Base-by-base conservation (phyloP, 495 filamentous ascomycete genomes). In the Immersiella caudata region DNA sequence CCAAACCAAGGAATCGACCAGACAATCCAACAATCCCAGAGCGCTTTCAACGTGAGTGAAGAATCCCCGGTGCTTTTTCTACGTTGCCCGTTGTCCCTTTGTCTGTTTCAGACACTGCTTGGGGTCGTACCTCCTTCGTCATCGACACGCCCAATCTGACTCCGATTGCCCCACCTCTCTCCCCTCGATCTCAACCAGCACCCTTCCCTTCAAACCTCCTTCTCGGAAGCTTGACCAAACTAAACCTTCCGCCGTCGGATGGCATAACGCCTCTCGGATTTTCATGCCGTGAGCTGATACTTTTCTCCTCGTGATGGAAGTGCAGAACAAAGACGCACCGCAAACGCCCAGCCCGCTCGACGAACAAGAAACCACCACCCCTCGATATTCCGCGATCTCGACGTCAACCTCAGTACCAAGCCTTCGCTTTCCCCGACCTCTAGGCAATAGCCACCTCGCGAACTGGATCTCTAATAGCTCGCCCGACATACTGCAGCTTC, bases 401-500 rank as follows among this genome's bases (percentile, higher is more conserved):
- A 65, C 8, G 62, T 74, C 57, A 25, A 64, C 73, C 50, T 79
- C 81, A 20, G 68, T 75, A 24, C 80, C 80, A 0, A 71, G 69
- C 9, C 81, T 87, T 49, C 81, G 79, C 64, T 86, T 85, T 61
- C 85, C 84, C 62, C 78, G 70, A 56, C 82, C 83, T 7, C 74
- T 78, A 60, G 82, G 80, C 65, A 84, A 79, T 66, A 74, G 80
- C 46, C 73, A 79, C 25, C 78, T 87, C 20, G 83, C 80, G 70
- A 79, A 76, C 75, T 87, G 83, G 83, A 71, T 87, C 29, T 82
- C 80, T 0, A 79, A 75, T 55, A 84, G 80, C 67, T 77, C 78
- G n/a, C 80, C 81, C 26, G 77, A 81, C 68, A 82, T 82, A 35
- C 82, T 83, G 79, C 79, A 82, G 35, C 82, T 83, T 78, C 79